phyloP scores from a whole-genome alignment of 2,329 filamentous ascomycete genomes.

The Penicillium sp. region DNA sequence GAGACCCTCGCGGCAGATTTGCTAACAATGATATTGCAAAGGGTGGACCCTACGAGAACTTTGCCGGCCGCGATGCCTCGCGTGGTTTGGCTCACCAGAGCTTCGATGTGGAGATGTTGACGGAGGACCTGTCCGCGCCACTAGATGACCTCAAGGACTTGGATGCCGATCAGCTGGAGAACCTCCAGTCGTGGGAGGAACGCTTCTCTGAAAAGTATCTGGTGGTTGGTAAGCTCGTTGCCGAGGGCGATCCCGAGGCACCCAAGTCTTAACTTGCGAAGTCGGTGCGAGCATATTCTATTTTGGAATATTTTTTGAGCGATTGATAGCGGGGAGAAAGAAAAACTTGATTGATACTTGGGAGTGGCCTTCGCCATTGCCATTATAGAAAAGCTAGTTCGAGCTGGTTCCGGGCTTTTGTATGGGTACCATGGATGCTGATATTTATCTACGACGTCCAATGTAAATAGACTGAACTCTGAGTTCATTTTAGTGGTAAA shows the following conservation, averaged over 20 bases:
- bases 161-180: conserved; percentile 76
- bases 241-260: conserved; percentile 57
- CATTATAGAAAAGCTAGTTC: not conserved
- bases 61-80: conserved; percentile 88
- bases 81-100: conserved; percentile 86
- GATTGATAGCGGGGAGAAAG: not conserved
- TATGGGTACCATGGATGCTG: not conserved
- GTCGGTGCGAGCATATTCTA: not conserved
- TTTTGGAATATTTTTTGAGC: not conserved
- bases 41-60: conserved; percentile 93
- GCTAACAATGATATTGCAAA: conserved; percentile 20
- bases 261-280: conserved; percentile 22
- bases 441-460: not conserved
- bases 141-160: conserved; percentile 77
- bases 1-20: not conserved
- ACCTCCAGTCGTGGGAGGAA: conserved; percentile 89
- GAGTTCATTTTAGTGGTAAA: not conserved
- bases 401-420: not conserved
- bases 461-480: not conserved
- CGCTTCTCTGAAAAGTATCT: conserved; percentile 92
- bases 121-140: conserved; percentile 82
- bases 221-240: conserved; percentile 85
- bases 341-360: not conserved
- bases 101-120: conserved; percentile 95
- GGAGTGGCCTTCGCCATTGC: not conserved